These are phyloP conservation scores for Cryphonectria japonica DNA, from an alignment of 2,329 filamentous ascomycete genomes.

Conservation along the genomic window DNA sequence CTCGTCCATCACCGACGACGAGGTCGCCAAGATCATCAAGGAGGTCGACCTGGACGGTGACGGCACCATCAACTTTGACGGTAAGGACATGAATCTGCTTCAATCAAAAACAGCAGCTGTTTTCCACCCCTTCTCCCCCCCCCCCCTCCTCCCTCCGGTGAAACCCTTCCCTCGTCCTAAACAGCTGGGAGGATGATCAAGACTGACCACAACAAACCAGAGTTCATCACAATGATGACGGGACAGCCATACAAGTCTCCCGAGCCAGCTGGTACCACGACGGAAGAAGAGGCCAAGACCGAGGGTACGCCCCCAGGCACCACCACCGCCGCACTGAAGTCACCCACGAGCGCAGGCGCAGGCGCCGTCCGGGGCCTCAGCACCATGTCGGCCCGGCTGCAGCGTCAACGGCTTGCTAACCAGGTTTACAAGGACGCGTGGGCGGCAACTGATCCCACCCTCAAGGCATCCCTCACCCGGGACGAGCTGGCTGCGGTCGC, in stretches of 20 bases:
- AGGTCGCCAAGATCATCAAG: conserved; percentile 43
- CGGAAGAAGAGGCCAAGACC: conserved; percentile 33
- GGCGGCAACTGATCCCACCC: conserved; percentile 40
- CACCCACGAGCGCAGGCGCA: conserved; percentile 13
- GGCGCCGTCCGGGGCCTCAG: conserved; percentile 27
- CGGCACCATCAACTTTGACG: conserved; percentile 45
- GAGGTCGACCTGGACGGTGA: conserved; percentile 46
- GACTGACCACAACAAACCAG: conserved; percentile 31
- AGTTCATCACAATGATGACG: conserved; percentile 49
- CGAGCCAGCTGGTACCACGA: conserved; percentile 25
- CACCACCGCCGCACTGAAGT: not conserved
- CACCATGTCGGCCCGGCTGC: conserved; percentile 27
- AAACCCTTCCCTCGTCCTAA: no score
- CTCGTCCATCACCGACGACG: conserved; percentile 37
- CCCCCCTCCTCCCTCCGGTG: no score
- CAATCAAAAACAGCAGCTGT: not conserved
- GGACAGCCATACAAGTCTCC: conserved; percentile 39
- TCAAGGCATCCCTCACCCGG: conserved; percentile 40
- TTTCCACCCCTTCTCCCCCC: not conserved
- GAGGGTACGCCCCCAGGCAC: conserved; percentile 24
- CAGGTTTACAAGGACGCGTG: conserved; percentile 36
- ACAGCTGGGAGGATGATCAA: not conserved
- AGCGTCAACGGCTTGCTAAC: conserved; percentile 28
- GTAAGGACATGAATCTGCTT: conserved; percentile 30
- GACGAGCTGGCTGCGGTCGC: conserved; percentile 40